These are phyloP conservation scores for Arctium lappa DNA, from an alignment of 129 eudicot genomes.

Conservation along the genomic window DNA sequence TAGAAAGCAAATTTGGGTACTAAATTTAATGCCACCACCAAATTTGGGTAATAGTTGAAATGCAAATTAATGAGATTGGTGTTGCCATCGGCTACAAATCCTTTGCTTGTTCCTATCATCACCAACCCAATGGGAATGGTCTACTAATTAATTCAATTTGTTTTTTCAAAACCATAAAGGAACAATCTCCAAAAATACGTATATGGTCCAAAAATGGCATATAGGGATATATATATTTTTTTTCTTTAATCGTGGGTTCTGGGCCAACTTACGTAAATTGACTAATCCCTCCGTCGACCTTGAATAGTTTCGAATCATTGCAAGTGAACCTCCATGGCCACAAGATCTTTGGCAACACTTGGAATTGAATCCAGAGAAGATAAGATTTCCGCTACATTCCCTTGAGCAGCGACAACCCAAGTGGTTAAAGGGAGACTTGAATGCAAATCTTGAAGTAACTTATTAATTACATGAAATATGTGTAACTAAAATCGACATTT, in stretches of 20 bases:
- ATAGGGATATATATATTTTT: too few relatives aligned
- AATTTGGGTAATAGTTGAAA: conserved; percentile 8
- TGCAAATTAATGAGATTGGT: conserved; percentile 25
- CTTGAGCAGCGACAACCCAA: too few relatives aligned
- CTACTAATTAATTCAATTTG: not conserved
- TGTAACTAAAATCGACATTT: not conserved
- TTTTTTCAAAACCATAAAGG: not conserved
- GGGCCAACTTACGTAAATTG: too few relatives aligned
- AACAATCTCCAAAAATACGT: not conserved
- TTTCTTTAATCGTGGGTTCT: too few relatives aligned
- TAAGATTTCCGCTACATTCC: too few relatives aligned
- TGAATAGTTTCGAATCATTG: too few relatives aligned
- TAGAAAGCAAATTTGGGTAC: not conserved
- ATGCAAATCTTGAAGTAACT: not conserved
- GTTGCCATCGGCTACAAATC: conserved; percentile 18
- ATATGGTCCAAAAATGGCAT: too few relatives aligned
- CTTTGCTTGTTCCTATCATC: conserved; percentile 20
- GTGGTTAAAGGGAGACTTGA: not conserved
- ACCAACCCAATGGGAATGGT: not conserved
- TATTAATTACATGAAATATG: not conserved
- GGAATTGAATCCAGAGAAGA: too few relatives aligned
- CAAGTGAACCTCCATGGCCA: too few relatives aligned
- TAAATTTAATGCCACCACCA: conserved; percentile 26
- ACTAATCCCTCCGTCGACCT: too few relatives aligned
- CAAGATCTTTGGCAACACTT: too few relatives aligned